Evolutionary conservation across 768 basidiomycete species (phyloP).

Genomic region (Lactarius trivialis): DNA sequence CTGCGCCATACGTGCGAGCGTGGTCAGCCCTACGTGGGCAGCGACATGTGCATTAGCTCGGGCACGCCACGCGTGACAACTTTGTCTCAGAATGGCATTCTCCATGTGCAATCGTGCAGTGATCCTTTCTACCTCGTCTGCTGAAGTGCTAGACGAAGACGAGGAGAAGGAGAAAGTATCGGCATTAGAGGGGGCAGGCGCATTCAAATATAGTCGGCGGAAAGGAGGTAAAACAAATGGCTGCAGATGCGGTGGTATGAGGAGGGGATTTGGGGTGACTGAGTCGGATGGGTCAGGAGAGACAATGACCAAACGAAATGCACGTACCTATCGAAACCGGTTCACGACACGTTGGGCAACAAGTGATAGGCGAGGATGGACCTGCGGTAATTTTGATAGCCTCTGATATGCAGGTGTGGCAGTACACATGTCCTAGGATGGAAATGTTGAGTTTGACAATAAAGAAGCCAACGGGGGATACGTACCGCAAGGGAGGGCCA

Average conservation of each 20-base stretch:
- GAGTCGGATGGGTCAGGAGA: background rate
- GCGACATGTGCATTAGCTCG: slow-evolving; percentile 16
- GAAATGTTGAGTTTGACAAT: background rate
- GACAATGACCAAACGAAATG: too few species aligned
- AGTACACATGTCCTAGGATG: slow-evolving; percentile 14
- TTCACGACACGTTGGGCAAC: slow-evolving; percentile 20
- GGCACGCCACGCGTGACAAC: slow-evolving; percentile 17
- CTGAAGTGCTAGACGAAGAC: background rate
- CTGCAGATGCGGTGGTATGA: slow-evolving; percentile 17
- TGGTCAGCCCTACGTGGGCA: slow-evolving; percentile 2
- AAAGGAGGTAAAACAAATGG: slow-evolving; percentile 18
- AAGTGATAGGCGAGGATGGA: background rate
- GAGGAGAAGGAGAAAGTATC: background rate
- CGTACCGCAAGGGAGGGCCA: slow-evolving; percentile 22
- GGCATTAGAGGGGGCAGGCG: background rate
- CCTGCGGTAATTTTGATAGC: background rate
- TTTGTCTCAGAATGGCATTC: slow-evolving; percentile 12
- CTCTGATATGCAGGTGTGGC: slow-evolving; percentile 12
- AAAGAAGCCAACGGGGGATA: background rate
- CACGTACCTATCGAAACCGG: slow-evolving; percentile 8
- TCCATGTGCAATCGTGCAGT: slow-evolving; percentile 14
- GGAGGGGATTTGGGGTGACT: slow-evolving; percentile 14
- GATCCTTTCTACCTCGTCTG: slow-evolving; percentile 4
- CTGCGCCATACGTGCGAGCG: slow-evolving; percentile 4
- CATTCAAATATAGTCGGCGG: slow-evolving; percentile 21